Conservation (phyloP, 2,329 filamentous ascomycete genomes). For the Chaetomium olivaceum region DNA sequence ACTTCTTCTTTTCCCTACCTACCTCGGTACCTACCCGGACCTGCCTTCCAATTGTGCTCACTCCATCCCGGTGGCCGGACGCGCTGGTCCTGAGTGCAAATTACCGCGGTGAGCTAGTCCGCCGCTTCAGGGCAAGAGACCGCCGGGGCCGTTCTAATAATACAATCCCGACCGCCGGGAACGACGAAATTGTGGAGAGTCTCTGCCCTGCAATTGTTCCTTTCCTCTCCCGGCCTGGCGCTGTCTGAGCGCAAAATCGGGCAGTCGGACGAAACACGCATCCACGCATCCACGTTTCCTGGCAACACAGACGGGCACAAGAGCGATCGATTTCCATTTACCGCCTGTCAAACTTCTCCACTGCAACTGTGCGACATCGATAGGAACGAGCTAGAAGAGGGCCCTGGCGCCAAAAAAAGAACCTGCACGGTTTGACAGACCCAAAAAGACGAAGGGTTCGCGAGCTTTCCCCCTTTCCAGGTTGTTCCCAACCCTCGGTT, state of each 20-base stretch:
- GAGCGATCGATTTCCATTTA: not conserved
- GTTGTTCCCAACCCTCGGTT: slow-evolving; percentile 10
- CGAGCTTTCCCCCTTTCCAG: slow-evolving; percentile 8
- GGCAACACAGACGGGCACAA: slow-evolving; percentile 6
- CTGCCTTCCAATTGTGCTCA: not conserved
- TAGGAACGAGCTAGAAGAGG: not conserved
- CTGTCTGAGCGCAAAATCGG: slow-evolving; percentile 14
- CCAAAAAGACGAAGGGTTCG: not conserved
- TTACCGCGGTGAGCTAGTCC: slow-evolving; percentile 5
- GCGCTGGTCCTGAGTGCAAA: not conserved
- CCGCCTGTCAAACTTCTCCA: not conserved
- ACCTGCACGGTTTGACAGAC: not conserved
- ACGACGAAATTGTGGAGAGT: slow-evolving; percentile 12
- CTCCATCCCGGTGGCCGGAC: not conserved
- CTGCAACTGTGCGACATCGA: not conserved
- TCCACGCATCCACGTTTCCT: slow-evolving; percentile 9
- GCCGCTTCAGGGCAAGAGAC: slow-evolving; percentile 5
- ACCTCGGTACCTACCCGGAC: not conserved
- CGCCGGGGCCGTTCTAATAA: slow-evolving; percentile 10
- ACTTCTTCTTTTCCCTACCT: not conserved
- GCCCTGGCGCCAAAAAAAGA: not conserved
- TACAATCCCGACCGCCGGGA: slow-evolving; percentile 8
- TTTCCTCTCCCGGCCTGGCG: not conserved
- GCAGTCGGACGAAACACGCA: slow-evolving; percentile 15
- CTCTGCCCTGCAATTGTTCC: slow-evolving; percentile 2